Evolutionary conservation across 257 asterid species (phyloP), one percentile per base, ranked within the genome.

Genomic region (Leonotis leonurus): DNA sequence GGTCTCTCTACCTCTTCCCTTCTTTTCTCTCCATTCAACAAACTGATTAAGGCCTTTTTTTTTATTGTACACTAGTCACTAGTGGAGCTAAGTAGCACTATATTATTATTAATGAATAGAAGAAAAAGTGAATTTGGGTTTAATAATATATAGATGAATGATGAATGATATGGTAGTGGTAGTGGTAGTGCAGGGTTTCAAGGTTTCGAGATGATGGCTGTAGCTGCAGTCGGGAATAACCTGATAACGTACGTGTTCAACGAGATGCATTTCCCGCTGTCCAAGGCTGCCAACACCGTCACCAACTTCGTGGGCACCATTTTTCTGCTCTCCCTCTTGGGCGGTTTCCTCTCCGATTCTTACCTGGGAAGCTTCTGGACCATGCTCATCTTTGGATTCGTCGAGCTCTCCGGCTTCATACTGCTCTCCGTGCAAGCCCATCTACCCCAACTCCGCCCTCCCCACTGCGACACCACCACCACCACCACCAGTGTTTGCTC

Each of bases 261-360:
- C 27, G 92, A 84, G 61, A 84, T 87, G 93, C 90, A 87, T 64
- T 87, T 82, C 63, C 77, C 93, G 6, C 49, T 87, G 70, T 73
- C 95, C 0, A 80, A 84, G 53, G 76, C 95, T 0, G 95, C 88
- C 13, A 87, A 87, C 75, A 79, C 88, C 8, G 95, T 87, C 12
- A 87, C 95, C n/a, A 87, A 84, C 77, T 87, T 87, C 70, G 73
- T 86, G 0, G 95, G 95, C 20, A 86, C 92, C 54, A 75, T 84
- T 13, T 86, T 86, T 56, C 83, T 86, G 37, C 78, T 84, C 37
- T 84, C 95, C 63, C 85, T 83, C 58, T 20, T 86, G 2, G 95
- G 95, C 22, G 95, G 95, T 5, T 86, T 80, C 77, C 86, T 86
- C 61, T 84, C 95, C 5, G 95, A 86, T 67, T 86, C 95, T 5